Conservation (phyloP, 1,139 yeast species). For the Candida pseudoviswanathii region DNA sequence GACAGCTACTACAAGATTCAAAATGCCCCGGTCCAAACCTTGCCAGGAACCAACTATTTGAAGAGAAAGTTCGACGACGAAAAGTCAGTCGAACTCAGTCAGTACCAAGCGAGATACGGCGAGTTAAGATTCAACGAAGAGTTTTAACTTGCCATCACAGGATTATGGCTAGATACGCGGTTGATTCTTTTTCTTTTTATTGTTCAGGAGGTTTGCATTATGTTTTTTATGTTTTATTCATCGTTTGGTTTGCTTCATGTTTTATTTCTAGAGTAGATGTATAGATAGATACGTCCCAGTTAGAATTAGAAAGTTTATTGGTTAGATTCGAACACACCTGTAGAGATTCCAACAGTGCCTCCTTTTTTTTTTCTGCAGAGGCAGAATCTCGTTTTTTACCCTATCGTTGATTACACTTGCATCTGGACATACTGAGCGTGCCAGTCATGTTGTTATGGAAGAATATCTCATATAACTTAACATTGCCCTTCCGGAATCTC, state of each 20-base stretch:
- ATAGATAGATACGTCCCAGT: not conserved
- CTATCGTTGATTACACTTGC: not conserved
- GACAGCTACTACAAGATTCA: constrained; percentile 18
- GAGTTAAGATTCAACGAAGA: constrained; percentile 48
- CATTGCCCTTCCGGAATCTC: constrained; percentile 32
- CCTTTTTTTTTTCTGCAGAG: not conserved
- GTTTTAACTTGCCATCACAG: constrained; percentile 26
- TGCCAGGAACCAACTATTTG: constrained; percentile 24
- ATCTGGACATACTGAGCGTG: not conserved
- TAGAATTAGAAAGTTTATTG: not conserved
- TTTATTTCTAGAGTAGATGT: not conserved
- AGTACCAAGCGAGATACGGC: constrained; percentile 38
- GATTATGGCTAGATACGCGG: not conserved
- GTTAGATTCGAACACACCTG: not conserved
- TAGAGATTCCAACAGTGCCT: not conserved
- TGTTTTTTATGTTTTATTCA: not conserved
- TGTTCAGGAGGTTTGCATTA: not conserved
- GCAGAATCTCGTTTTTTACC: not conserved
- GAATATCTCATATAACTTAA: constrained; percentile 1
- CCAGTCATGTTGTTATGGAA: constrained; percentile 4
- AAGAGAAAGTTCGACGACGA: constrained; percentile 45
- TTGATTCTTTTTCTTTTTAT: not conserved
- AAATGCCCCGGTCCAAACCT: constrained; percentile 21
- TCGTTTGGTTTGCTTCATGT: not conserved
- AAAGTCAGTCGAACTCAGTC: constrained; percentile 19